Percentiles rank a stretch among this genome's conserved stretches.
These are phyloP conservation scores for Puccinia triticina DNA, from an alignment of 1,284 basidiomycete genomes.

Conservation along the genomic window DNA sequence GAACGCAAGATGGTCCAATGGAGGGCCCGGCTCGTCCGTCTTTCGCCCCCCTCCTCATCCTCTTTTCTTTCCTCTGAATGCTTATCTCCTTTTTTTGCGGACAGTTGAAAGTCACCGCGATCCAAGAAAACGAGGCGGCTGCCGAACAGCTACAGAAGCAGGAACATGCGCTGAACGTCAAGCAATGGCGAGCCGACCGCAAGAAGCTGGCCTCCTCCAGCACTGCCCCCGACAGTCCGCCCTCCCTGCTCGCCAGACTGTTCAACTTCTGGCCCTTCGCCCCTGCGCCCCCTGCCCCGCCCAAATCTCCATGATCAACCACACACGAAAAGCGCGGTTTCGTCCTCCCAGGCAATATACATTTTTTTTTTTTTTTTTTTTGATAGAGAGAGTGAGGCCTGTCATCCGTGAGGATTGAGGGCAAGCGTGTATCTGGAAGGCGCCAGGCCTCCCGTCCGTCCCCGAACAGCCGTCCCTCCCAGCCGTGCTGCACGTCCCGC, in stretches of 20 bases:
- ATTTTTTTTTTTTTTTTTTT: too few species aligned
- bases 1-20: conserved; percentile 34
- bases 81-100: background rate
- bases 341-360: too few species aligned
- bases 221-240: background rate
- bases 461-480: too few species aligned
- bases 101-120: conserved; percentile 26
- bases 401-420: too few species aligned
- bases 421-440: too few species aligned
- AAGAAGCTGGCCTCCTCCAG: background rate
- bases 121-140: conserved; percentile 18
- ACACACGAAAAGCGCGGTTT: too few species aligned
- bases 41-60: background rate
- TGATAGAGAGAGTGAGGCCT: too few species aligned
- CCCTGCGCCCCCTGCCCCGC: background rate
- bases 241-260: background rate
- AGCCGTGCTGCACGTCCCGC: too few species aligned
- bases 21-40: conserved; percentile 34
- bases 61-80: background rate
- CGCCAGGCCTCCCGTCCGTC: too few species aligned
- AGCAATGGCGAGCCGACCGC: conserved; percentile 13
- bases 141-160: background rate
- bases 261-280: conserved; percentile 32
- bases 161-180: conserved; percentile 26
- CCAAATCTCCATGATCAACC: background rate